A percentile compares a stretch with the other conserved stretches of the same genome.
Conservation (phyloP, 768 basidiomycete genomes). For the Tephrocybe sp. region DNA sequence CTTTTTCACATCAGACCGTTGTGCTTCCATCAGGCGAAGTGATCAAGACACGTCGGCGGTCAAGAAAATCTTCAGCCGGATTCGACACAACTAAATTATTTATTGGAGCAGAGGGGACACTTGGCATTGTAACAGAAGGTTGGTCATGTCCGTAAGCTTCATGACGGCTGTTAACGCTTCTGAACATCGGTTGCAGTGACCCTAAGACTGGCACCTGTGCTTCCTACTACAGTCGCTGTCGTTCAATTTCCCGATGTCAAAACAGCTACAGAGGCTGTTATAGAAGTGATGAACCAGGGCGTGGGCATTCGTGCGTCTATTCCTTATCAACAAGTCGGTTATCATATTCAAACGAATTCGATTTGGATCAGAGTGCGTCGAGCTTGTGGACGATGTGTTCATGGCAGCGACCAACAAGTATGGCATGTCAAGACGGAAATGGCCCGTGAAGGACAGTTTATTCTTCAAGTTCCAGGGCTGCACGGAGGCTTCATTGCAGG, state of each 20-base stretch:
- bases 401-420: slow-evolving; percentile 62
- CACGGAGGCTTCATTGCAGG: slow-evolving; percentile 54
- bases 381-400: slow-evolving; percentile 73
- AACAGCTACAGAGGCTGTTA: slow-evolving; percentile 72
- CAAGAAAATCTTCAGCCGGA: slow-evolving; percentile 85
- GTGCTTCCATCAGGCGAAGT: slow-evolving; percentile 88
- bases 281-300: slow-evolving; percentile 69
- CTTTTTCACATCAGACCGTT: slow-evolving; percentile 67
- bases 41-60: slow-evolving; percentile 80
- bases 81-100: slow-evolving; percentile 86
- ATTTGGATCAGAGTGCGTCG: slow-evolving; percentile 85
- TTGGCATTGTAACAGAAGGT: slow-evolving; percentile 92
- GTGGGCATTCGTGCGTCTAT: slow-evolving; percentile 68
- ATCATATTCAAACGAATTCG: too few relatives aligned
- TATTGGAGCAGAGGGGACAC: slow-evolving; percentile 77
- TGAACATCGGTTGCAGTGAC: slow-evolving; percentile 50
- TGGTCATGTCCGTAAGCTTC: background rate
- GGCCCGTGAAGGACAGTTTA: slow-evolving; percentile 65
- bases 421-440: slow-evolving; percentile 54
- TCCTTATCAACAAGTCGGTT: background rate
- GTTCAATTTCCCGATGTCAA: slow-evolving; percentile 79
- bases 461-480: slow-evolving; percentile 90
- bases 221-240: slow-evolving; percentile 82
- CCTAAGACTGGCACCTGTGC: slow-evolving; percentile 73
- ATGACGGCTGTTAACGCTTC: background rate